phyloP scores from a whole-genome alignment of 768 basidiomycete genomes.

The Dendrothele bispora region DNA sequence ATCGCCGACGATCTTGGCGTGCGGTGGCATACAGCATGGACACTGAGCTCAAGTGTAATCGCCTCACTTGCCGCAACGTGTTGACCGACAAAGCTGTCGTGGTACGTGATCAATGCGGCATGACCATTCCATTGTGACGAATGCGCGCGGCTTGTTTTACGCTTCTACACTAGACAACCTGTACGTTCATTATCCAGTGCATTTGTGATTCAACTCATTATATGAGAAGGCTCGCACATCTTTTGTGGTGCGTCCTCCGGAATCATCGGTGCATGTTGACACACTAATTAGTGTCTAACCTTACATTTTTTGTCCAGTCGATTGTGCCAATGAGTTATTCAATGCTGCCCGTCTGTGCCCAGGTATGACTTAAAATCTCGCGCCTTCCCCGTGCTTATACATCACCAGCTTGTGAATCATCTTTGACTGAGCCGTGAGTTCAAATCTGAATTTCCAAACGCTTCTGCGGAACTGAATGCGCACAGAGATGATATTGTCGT shows the following conservation, averaged over 20 bases:
- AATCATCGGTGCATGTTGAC: slow-evolving; percentile 17
- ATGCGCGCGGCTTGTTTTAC: slow-evolving; percentile 23
- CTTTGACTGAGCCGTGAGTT: slow-evolving; percentile 73
- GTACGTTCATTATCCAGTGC: slow-evolving; percentile 30
- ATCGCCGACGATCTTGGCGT: too few relatives aligned
- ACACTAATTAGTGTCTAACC: not conserved
- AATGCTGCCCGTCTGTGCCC: slow-evolving; percentile 77
- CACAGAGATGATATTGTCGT: slow-evolving; percentile 67
- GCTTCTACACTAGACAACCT: slow-evolving; percentile 47
- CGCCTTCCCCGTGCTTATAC: slow-evolving; percentile 3
- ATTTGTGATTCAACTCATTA: slow-evolving; percentile 3
- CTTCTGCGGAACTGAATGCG: too few relatives aligned
- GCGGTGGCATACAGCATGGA: too few relatives aligned
- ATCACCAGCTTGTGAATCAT: slow-evolving; percentile 72
- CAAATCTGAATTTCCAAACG: not conserved
- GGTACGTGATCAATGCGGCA: slow-evolving; percentile 43
- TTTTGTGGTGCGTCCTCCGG: slow-evolving; percentile 76
- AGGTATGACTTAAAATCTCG: slow-evolving; percentile 37
- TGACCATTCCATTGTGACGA: slow-evolving; percentile 2
- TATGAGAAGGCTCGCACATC: slow-evolving; percentile 75
- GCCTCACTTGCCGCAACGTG: slow-evolving; percentile 68
- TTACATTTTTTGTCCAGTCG: slow-evolving; percentile 45
- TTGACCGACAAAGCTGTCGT: slow-evolving; percentile 83
- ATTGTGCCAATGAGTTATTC: slow-evolving; percentile 85
- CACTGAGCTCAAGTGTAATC: slow-evolving; percentile 74